phyloP scores from a whole-genome alignment of 2,329 filamentous ascomycete species.

The Leptographium procerum region DNA sequence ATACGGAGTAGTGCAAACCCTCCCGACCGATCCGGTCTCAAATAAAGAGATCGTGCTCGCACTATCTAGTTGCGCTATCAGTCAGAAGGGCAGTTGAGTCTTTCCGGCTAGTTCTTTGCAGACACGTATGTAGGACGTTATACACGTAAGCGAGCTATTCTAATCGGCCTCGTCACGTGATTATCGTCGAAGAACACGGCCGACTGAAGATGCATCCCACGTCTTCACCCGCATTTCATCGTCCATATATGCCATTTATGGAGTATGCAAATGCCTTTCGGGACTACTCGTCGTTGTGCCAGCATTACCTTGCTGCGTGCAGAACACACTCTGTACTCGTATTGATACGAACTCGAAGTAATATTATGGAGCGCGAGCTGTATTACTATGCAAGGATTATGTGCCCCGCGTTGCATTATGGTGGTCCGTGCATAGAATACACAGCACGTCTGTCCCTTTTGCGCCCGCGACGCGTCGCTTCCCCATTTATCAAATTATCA shows the following conservation, averaged over 20 bases:
- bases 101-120: background rate
- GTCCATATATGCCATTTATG: no score
- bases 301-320: background rate
- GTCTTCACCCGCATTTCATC: no score
- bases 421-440: constrained; percentile 9
- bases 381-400: background rate
- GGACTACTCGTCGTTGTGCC: background rate
- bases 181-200: no score
- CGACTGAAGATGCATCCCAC: no score
- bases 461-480: constrained; percentile 13
- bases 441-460: constrained; percentile 3
- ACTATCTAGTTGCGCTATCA: background rate
- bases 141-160: background rate
- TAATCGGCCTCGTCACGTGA: no score
- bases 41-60: background rate
- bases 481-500: constrained; percentile 8
- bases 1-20: background rate
- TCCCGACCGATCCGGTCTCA: background rate
- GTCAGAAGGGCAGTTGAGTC: background rate
- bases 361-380: background rate
- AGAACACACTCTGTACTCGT: background rate
- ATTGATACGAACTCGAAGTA: background rate
- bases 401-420: constrained; percentile 8
- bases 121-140: background rate
- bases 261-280: no score